Evolutionary conservation across 441 rosid species (phyloP).

Genomic region (Corymbia calophylla): DNA sequence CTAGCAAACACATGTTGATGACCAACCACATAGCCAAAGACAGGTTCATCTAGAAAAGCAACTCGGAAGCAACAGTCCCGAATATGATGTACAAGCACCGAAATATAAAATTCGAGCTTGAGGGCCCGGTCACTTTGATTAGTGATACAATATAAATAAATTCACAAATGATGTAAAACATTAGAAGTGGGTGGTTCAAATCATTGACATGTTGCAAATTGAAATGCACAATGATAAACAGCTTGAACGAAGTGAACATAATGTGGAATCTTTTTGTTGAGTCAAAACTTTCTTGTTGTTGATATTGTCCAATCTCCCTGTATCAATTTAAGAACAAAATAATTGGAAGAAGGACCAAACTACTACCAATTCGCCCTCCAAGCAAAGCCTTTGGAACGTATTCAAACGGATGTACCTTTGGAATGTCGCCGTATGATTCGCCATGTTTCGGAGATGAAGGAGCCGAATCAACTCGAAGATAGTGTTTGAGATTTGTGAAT

Average conservation of each 20-base stretch:
- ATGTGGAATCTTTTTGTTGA: not conserved
- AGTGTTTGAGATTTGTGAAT: too few relatives aligned
- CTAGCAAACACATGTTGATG: not conserved
- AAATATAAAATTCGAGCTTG: fast-evolving
- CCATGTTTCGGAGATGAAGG: fast-evolving
- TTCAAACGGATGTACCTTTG: not conserved
- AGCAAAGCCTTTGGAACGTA: too few relatives aligned
- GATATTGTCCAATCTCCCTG: fast-evolving
- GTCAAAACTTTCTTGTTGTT: not conserved
- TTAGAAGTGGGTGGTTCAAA: fast-evolving
- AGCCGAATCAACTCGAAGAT: not conserved
- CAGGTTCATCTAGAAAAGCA: not conserved
- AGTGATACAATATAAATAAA: not conserved
- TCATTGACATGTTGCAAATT: fast-evolving
- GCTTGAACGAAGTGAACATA: not conserved
- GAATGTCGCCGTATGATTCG: not conserved
- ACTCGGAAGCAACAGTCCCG: not conserved
- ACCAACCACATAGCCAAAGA: fast-evolving
- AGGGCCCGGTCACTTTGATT: fast-evolving
- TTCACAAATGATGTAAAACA: not conserved
- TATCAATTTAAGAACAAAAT: fast-evolving
- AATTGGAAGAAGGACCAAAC: not conserved
- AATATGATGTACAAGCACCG: not conserved
- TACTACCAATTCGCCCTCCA: not conserved
- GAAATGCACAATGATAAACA: fast-evolving